A percentile compares a stretch with the other conserved stretches of the same genome.
Conservation (phyloP, 2,329 filamentous ascomycete species). For the Clonostachys byssicola region DNA sequence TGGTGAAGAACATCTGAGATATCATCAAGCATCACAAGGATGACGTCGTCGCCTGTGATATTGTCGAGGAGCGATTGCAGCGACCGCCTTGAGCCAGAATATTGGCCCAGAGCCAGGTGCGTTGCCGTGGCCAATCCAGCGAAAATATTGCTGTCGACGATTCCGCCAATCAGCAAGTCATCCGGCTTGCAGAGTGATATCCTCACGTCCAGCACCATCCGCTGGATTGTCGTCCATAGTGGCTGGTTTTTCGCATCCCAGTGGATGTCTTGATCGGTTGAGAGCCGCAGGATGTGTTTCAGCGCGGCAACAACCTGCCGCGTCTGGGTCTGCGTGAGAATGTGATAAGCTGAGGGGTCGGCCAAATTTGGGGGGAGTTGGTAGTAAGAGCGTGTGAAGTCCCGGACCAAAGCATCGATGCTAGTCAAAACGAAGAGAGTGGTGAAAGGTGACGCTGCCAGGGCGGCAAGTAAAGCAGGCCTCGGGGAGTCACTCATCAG, state of each 20-base stretch:
- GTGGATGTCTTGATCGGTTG: conserved; percentile 2
- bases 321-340: conserved; percentile 23
- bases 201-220: conserved; percentile 15
- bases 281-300: conserved; percentile 10
- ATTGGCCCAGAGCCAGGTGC: conserved; percentile 16
- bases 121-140: conserved; percentile 22
- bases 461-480: conserved; percentile 11
- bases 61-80: conserved; percentile 11
- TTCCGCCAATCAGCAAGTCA: conserved; percentile 23
- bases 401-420: conserved; percentile 17
- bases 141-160: conserved; percentile 21
- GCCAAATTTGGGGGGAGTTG: conserved; percentile 20
- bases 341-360: conserved; percentile 23
- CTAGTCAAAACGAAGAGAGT: conserved; percentile 18
- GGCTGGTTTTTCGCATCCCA: conserved; percentile 7
- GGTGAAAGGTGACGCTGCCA: conserved; percentile 17
- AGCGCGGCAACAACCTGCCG: conserved; percentile 17
- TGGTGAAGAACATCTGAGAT: conserved; percentile 10
- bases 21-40: conserved; percentile 19
- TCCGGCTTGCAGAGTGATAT: conserved; percentile 23
- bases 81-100: conserved; percentile 18
- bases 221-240: conserved; percentile 17
- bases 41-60: conserved; percentile 15
- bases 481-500: conserved; percentile 19
- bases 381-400: conserved; percentile 26